phyloP scores from a whole-genome alignment of 2,329 filamentous ascomycete species.

The Colletotrichum sp. region DNA sequence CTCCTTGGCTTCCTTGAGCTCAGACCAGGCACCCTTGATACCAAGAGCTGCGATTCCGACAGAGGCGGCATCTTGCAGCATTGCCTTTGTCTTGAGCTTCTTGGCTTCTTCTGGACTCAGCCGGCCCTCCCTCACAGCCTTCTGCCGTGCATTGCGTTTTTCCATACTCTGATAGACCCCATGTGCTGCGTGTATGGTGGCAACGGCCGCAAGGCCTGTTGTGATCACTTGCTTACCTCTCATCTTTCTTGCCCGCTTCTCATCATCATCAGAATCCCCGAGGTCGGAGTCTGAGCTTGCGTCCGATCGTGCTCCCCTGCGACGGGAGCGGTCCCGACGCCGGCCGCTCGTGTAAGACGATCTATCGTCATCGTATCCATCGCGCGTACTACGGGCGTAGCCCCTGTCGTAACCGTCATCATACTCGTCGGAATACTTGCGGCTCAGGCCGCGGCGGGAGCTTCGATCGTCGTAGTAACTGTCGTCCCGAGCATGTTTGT shows the following conservation, averaged over 20 bases:
- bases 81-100: constrained; percentile 61
- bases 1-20: constrained; percentile 61
- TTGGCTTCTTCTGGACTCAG: constrained; percentile 56
- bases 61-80: constrained; percentile 64
- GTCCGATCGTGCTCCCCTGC: constrained; percentile 45
- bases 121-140: constrained; percentile 59
- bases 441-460: constrained; percentile 40
- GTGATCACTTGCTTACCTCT: constrained; percentile 67
- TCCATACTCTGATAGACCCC: constrained; percentile 65
- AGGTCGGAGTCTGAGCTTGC: constrained; percentile 60
- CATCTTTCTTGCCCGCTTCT: constrained; percentile 60
- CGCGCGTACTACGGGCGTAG: constrained; percentile 40
- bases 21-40: constrained; percentile 60
- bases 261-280: constrained; percentile 63
- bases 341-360: constrained; percentile 42
- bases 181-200: constrained; percentile 65
- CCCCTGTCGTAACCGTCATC: constrained; percentile 49
- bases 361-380: constrained; percentile 52
- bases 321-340: constrained; percentile 37
- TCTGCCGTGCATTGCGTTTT: constrained; percentile 57
- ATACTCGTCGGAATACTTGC: constrained; percentile 49
- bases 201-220: constrained; percentile 60
- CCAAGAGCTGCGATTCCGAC: constrained; percentile 63
- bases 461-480: constrained; percentile 44
- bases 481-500: constrained; percentile 44